These are phyloP conservation scores for Solanum sitiens DNA, from an alignment of 257 asterid species.

Conservation along the genomic window DNA sequence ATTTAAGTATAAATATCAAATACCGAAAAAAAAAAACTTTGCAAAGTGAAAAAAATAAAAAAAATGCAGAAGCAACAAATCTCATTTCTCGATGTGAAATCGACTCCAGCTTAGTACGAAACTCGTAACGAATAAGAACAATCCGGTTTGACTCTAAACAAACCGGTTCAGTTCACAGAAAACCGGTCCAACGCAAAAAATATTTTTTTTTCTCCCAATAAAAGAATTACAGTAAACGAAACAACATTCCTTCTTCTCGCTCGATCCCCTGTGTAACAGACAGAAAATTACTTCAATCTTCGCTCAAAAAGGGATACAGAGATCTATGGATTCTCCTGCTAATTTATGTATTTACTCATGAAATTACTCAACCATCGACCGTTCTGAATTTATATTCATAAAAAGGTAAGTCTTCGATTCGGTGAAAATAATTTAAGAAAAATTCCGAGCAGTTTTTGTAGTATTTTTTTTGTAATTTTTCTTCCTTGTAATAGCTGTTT, in stretches of 20 bases:
- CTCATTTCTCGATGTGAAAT: background rate
- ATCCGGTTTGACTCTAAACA: background rate
- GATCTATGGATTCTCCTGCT: slow-evolving; percentile 19
- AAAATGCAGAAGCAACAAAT: background rate
- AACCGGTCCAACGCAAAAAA: background rate
- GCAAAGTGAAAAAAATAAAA: background rate
- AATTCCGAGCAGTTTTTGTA: background rate
- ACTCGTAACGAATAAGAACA: background rate
- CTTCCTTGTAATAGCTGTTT: background rate
- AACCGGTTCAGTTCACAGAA: background rate
- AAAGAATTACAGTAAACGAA: background rate
- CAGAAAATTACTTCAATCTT: slow-evolving; percentile 2
- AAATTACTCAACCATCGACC: slow-evolving; percentile 7
- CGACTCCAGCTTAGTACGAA: background rate
- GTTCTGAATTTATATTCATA: slow-evolving; percentile 13
- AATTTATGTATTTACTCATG: slow-evolving; percentile 7
- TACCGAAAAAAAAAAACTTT: too few species aligned
- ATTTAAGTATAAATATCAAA: too few species aligned
- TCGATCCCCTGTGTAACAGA: slow-evolving; percentile 31
- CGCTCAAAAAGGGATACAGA: background rate
- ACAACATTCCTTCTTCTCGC: slow-evolving; percentile 3
- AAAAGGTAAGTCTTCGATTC: slow-evolving; percentile 10
- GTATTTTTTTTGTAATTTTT: background rate
- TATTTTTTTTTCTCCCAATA: background rate
- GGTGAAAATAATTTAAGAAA: background rate